Base-by-base conservation (phyloP, 768 basidiomycete species). In the Kwoniella botswanensis region DNA sequence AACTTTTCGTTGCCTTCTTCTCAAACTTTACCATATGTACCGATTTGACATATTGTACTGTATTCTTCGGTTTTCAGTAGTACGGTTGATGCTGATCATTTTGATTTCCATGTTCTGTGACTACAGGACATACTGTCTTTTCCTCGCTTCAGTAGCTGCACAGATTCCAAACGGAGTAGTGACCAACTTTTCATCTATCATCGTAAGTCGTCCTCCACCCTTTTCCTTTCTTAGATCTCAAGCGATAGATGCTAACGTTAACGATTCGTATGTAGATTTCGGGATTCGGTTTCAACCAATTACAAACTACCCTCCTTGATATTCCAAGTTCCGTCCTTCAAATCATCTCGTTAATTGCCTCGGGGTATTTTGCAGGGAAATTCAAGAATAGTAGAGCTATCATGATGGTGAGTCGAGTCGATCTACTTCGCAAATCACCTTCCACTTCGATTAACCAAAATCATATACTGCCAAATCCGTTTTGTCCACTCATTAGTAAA, bases 151-250 rank as follows among this genome's bases (percentile, higher is more conserved):
- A 35, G 74, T 84, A 58, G 79, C 83, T 15, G 81, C 84, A 2
- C 82, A 83, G 57, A 84, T 85, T 58, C 85, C 85, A 15, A 81
- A 73, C 57, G 80, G 79, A 21, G 65, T 80, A n/a, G 67, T 79
- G 29, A 70, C 78, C 58, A 80, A 76, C 60, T 82, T 80, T 65
- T 69, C 55, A 4, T 73, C 68, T 35, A 65, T 74, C 71, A 82
- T 82, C 60, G 61, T 62, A 35, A 62, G 61, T 29, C 13, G 7
- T n/a, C 13, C 60, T 62, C 42, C 7, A 26, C 13, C 15, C 35
- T 60, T 22, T 41, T 59, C 10, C 26, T 29, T 44, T 24, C 13
- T 50, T 22, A 41, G 50, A 73, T 76, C 46, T 61, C 62, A 35
- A 26, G 26, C 2, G 26, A 26, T 26, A 26, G 26, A 26, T 26